phyloP scores from a whole-genome alignment of 768 basidiomycete genomes.

The Trametes cinnabarina region DNA sequence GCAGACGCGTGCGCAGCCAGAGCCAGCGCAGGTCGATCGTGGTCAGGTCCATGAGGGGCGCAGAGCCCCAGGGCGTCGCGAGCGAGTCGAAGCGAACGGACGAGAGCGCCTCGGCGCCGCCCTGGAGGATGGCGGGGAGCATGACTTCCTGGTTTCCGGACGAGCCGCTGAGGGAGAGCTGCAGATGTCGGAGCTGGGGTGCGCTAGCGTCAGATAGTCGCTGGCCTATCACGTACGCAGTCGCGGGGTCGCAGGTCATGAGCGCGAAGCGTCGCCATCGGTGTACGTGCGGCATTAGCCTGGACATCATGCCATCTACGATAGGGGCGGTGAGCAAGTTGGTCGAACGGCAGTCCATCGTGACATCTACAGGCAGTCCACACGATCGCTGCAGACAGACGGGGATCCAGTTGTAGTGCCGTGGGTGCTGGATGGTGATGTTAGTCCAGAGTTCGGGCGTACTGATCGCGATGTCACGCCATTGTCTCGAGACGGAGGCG shows the following conservation, averaged over 20 bases:
- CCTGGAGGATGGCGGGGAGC: conserved; percentile 19
- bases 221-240: conserved; percentile 15
- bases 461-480: conserved; percentile 20
- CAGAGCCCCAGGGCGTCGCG: conserved; percentile 19
- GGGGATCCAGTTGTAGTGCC: conserved; percentile 18
- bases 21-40: conserved; percentile 27
- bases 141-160: conserved; percentile 21
- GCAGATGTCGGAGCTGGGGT: conserved; percentile 19
- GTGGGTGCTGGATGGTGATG: conserved; percentile 18
- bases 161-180: conserved; percentile 21
- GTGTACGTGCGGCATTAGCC: conserved; percentile 15
- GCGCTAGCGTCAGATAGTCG: conserved; percentile 15
- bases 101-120: conserved; percentile 22
- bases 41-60: conserved; percentile 17
- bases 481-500: conserved; percentile 23
- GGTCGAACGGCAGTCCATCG: conserved; percentile 22
- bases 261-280: conserved; percentile 23
- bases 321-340: conserved; percentile 9
- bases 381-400: conserved; percentile 19
- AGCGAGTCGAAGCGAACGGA: conserved; percentile 25
- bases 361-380: conserved; percentile 19
- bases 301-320: conserved; percentile 15
- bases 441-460: conserved; percentile 24
- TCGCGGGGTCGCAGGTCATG: conserved; percentile 20
- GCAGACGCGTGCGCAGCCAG: conserved; percentile 23